phyloP scores from a whole-genome alignment of 768 basidiomycete species.

The Ramaria rubella region DNA sequence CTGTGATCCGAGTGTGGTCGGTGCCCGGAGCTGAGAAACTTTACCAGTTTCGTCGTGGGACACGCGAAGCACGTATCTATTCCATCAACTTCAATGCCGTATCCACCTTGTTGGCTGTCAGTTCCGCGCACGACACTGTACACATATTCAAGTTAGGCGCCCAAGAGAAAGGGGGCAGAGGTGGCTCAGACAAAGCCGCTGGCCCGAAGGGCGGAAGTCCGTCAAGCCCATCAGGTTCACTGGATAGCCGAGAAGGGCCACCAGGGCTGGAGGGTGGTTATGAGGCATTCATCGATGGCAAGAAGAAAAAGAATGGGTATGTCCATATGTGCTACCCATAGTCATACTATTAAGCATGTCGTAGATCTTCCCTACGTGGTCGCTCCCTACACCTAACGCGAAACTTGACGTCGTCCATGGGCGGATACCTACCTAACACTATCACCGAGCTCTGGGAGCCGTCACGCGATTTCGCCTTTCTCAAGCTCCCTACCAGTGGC shows the following conservation, averaged over 20 bases:
- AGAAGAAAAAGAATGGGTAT: constrained; percentile 45
- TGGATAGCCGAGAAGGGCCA: constrained; percentile 58
- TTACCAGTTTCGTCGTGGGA: constrained; percentile 92
- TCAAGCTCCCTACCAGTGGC: constrained; percentile 73
- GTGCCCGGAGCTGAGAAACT: constrained; percentile 88
- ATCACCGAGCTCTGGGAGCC: constrained; percentile 98
- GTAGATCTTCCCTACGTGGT: constrained; percentile 32
- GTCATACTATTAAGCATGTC: neutral
- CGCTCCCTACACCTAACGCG: constrained; percentile 73
- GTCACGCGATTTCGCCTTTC: constrained; percentile 85
- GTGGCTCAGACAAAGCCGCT: constrained; percentile 14
- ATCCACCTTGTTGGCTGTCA: constrained; percentile 80
- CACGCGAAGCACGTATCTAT: constrained; percentile 78
- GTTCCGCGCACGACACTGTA: constrained; percentile 89
- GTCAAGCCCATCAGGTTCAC: constrained; percentile 57
- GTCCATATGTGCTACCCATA: neutral
- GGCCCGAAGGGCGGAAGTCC: constrained; percentile 25
- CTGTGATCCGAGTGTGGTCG: constrained; percentile 92
- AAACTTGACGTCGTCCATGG: constrained; percentile 67
- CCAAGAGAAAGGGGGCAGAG: constrained; percentile 24
- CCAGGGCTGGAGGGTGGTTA: constrained; percentile 69
- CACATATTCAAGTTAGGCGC: constrained; percentile 86
- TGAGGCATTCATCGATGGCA: constrained; percentile 75
- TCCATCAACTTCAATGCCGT: constrained; percentile 81
- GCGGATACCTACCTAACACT: constrained; percentile 81